Percentiles rank a stretch among this genome's conserved stretches.
These are phyloP conservation scores for Calonectria pseudoturangicola DNA, from an alignment of 2,329 filamentous ascomycete genomes.

Conservation along the genomic window DNA sequence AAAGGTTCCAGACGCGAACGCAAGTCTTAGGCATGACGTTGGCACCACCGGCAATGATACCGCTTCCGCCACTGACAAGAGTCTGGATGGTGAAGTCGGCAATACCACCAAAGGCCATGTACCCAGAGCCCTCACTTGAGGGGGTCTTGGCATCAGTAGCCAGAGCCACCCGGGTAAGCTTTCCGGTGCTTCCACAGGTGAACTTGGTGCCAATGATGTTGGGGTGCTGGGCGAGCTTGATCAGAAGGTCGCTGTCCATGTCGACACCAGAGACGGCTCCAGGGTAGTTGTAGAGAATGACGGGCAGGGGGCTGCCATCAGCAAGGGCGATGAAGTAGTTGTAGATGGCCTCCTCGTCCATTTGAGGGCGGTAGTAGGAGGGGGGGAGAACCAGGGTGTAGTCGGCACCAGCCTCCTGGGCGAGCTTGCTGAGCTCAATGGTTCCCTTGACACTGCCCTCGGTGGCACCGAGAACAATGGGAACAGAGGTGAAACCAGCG, in stretches of 20 bases:
- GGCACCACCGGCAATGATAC: conserved; percentile 89
- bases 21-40: conserved; percentile 91
- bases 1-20: conserved; percentile 86
- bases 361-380: conserved; percentile 86
- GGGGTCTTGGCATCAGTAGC: conserved; percentile 84
- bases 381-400: conserved; percentile 88
- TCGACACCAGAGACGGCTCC: conserved; percentile 91
- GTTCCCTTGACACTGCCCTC: conserved; percentile 89
- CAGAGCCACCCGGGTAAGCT: conserved; percentile 87
- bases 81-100: conserved; percentile 92
- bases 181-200: conserved; percentile 93
- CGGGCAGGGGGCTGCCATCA: conserved; percentile 83
- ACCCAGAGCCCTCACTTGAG: conserved; percentile 74
- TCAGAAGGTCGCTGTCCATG: conserved; percentile 91
- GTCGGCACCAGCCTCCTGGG: conserved; percentile 82
- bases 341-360: conserved; percentile 83
- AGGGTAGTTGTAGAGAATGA: conserved; percentile 94
- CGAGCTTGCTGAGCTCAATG: conserved; percentile 82
- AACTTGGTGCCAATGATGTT: conserved; percentile 95
- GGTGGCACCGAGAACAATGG: conserved; percentile 87
- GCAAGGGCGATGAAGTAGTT: conserved; percentile 86
- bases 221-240: conserved; percentile 84
- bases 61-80: conserved; percentile 84
- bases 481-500: conserved; percentile 84
- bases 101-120: conserved; percentile 92